Evolutionary conservation across 2,329 filamentous ascomycete genomes (phyloP).

Genomic region (Cylindrodendrum hubeiense): DNA sequence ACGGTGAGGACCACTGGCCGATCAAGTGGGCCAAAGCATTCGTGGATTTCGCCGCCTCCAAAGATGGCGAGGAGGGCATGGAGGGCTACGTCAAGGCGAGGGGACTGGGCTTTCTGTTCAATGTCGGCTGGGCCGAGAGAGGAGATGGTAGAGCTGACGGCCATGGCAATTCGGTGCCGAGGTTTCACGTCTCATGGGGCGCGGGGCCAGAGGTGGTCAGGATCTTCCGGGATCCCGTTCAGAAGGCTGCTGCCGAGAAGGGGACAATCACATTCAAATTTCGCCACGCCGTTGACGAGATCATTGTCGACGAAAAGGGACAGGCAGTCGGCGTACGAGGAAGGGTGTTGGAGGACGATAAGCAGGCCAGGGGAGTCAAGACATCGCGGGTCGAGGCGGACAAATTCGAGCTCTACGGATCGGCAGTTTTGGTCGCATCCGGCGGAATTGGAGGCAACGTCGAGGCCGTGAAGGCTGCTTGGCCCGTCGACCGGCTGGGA

Average conservation of each 20-base stretch:
- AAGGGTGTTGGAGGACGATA: constrained; percentile 63
- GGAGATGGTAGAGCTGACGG: constrained; percentile 67
- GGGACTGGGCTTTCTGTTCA: constrained; percentile 65
- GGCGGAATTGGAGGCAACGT: constrained; percentile 73
- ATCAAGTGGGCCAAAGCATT: constrained; percentile 73
- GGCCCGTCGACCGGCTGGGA: constrained; percentile 69
- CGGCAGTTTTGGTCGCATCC: constrained; percentile 66
- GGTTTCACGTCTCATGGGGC: constrained; percentile 74
- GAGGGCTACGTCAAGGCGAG: constrained; percentile 67
- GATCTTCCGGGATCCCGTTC: constrained; percentile 68
- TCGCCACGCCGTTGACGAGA: constrained; percentile 68
- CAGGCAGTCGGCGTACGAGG: constrained; percentile 66
- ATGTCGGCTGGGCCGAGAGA: constrained; percentile 72
- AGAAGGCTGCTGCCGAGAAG: constrained; percentile 63
- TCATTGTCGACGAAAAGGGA: constrained; percentile 66
- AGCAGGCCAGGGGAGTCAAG: constrained; percentile 63
- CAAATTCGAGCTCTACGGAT: constrained; percentile 65
- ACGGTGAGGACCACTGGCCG: constrained; percentile 67
- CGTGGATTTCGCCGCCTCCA: constrained; percentile 67
- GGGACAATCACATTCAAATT: constrained; percentile 68
- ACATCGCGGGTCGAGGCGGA: constrained; percentile 62
- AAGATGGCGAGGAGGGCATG: constrained; percentile 59
- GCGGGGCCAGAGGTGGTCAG: constrained; percentile 71
- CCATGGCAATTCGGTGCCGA: constrained; percentile 72
- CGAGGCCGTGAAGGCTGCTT: constrained; percentile 69